Percentiles rank a stretch among this genome's conserved stretches.
Evolutionary conservation across 148 eudicot genomes (phyloP).

Genomic region (Persicaria tinctoria): DNA sequence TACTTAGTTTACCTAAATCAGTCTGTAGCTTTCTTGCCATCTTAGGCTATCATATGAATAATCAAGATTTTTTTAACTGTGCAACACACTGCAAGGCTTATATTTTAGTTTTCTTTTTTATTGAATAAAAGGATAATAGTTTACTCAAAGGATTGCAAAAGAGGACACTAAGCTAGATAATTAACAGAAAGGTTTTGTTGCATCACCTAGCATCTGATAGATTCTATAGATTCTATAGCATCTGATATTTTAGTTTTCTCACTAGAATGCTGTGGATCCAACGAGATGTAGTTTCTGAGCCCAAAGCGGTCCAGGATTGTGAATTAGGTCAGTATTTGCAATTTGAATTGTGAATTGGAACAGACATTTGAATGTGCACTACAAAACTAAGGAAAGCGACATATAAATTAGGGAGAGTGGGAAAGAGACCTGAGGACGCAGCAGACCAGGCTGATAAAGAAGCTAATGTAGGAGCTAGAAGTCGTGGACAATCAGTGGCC

Average conservation of each 20-base stretch:
- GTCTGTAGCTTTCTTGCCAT: not conserved
- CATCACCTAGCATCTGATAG: not conserved
- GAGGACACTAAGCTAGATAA: not conserved
- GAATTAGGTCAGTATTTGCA: no score
- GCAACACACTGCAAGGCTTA: not conserved
- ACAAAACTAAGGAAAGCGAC: no score
- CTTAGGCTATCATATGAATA: conserved; percentile 4
- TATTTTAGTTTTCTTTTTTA: not conserved
- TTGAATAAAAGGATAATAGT: not conserved
- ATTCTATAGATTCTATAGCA: not conserved
- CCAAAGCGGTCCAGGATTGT: conserved; percentile 71
- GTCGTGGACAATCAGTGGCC: no score
- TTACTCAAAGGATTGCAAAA: not conserved
- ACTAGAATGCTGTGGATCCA: conserved; percentile 61
- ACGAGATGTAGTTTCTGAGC: conserved; percentile 48
- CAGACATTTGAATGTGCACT: no score
- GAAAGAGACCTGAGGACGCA: no score
- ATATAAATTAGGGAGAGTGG: no score
- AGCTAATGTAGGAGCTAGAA: no score
- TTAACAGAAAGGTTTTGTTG: not conserved
- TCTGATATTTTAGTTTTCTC: no score
- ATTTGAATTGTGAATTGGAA: no score
- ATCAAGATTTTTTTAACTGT: not conserved
- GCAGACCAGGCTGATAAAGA: no score
- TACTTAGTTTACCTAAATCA: not conserved